phyloP scores from a whole-genome alignment of 495 filamentous ascomycete genomes.

The Penicillium mononematosum region DNA sequence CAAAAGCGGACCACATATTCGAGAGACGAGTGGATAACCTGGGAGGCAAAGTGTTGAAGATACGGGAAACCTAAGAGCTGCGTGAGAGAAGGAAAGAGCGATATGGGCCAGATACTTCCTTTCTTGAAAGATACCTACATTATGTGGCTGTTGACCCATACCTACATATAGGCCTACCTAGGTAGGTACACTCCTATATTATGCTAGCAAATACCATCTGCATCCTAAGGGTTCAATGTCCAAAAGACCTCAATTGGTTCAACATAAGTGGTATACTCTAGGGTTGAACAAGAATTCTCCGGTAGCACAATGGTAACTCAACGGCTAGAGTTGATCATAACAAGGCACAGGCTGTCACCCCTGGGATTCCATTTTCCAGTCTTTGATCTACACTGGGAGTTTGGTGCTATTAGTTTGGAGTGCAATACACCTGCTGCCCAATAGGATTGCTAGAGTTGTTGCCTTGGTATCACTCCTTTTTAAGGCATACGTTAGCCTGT shows the following conservation, averaged over 20 bases:
- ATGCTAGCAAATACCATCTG: not conserved
- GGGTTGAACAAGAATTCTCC: slow-evolving; percentile 5
- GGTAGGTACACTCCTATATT: too few species aligned
- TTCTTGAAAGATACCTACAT: too few species aligned
- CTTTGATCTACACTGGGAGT: not conserved
- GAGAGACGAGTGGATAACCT: too few species aligned
- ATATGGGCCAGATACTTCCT: too few species aligned
- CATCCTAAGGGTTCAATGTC: not conserved
- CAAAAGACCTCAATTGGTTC: not conserved
- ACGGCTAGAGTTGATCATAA: not conserved
- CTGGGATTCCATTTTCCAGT: not conserved
- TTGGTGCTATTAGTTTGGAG: not conserved
- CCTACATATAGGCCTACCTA: too few species aligned
- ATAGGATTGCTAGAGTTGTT: slow-evolving; percentile 1
- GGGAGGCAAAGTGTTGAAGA: too few species aligned
- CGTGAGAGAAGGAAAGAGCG: too few species aligned
- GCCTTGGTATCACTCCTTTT: not conserved
- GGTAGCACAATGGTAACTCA: not conserved
- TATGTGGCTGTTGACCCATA: not conserved
- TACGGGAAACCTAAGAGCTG: too few species aligned
- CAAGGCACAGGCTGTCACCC: not conserved
- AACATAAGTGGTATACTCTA: not conserved
- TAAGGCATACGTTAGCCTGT: not conserved
- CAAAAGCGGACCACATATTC: too few species aligned
- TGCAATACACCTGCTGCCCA: not conserved